A percentile compares a stretch with the other conserved stretches of the same genome.
phyloP scores from a whole-genome alignment of 768 basidiomycete genomes.

The Boletellus sp. region DNA sequence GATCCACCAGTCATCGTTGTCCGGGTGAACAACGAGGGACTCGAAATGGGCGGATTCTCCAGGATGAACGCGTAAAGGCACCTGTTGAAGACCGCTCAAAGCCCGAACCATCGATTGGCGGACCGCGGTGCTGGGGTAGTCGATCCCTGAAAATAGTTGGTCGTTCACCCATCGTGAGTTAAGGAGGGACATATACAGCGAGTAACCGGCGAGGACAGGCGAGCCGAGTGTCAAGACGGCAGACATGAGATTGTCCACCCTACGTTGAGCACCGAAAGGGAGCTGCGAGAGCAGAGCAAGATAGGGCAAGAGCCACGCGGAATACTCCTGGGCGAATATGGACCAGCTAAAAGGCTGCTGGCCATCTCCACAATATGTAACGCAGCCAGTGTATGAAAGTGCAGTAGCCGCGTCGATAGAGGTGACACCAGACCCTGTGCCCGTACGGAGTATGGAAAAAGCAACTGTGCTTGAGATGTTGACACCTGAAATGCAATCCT shows the following conservation, averaged over 20 bases:
- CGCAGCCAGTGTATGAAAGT: conserved; percentile 8
- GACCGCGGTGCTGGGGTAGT: conserved; percentile 18
- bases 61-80: conserved; percentile 33
- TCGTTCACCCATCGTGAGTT: conserved; percentile 42
- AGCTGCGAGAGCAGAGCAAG: conserved; percentile 47
- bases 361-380: conserved; percentile 4
- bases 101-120: conserved; percentile 27
- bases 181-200: conserved; percentile 40
- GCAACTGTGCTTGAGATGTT: conserved; percentile 6
- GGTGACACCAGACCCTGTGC: not conserved
- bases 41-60: conserved; percentile 29
- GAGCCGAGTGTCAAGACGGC: conserved; percentile 44
- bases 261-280: conserved; percentile 42
- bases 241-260: conserved; percentile 40
- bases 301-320: conserved; percentile 47
- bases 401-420: conserved; percentile 2
- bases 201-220: conserved; percentile 44
- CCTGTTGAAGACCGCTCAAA: conserved; percentile 42
- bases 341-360: conserved; percentile 20
- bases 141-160: conserved; percentile 28
- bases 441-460: conserved; percentile 13
- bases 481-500: not conserved
- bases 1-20: conserved; percentile 44
- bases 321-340: conserved; percentile 34
- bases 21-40: conserved; percentile 40